Base-by-base conservation (phyloP, 352 stramenopile species). In the Aphanomyces cochlioides region DNA sequence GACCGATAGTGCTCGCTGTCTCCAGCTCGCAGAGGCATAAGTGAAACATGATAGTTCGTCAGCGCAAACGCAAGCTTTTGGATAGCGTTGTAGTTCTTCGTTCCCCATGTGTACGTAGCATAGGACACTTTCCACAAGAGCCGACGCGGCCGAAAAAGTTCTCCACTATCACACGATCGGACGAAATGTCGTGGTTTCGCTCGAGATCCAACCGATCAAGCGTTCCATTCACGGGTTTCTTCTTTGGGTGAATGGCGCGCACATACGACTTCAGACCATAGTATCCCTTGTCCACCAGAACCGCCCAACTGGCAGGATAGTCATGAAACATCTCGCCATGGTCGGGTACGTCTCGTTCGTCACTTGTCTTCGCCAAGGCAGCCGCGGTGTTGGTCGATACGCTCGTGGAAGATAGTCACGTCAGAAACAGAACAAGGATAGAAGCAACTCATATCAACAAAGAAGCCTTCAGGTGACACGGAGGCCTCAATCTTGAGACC, bases 71-170 rank as follows among this genome's bases (percentile, higher is more conserved):
- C 12, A 5, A 40, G 5, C 12, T 37, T 21, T 37, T 61, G 54
- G 28, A 61, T 61, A 7, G 5, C 21, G 28, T 61, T 17, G 28
- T 61, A 61, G 13, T 41, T 41, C 13, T 38, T 38, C 5, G 5
- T 5, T 45, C 54, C 28, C 54, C 54, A 61, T 28, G 54, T 39
- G 21, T 41, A 61, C 13, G 54, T 61, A 7, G 54, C 15, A 38
- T 61, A 61, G 5, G 15, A 61, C 4, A 61, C 28, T 17, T 61
- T 61, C 54, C 54, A 61, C 15, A 61, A 36, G 7, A 40, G 28
- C 13, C 39, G 5, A 61, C 54, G 36, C 61, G 47, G 8, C 61
- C 39, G 36, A 69, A 69, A 37, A 39, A 69, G 50, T 69, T 69
- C 48, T 60, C 61, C 13, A 69, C 50, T 7, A 69, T 7, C 7